These are phyloP conservation scores for Esteya vermicola DNA, from an alignment of 2,329 filamentous ascomycete genomes.

Conservation along the genomic window DNA sequence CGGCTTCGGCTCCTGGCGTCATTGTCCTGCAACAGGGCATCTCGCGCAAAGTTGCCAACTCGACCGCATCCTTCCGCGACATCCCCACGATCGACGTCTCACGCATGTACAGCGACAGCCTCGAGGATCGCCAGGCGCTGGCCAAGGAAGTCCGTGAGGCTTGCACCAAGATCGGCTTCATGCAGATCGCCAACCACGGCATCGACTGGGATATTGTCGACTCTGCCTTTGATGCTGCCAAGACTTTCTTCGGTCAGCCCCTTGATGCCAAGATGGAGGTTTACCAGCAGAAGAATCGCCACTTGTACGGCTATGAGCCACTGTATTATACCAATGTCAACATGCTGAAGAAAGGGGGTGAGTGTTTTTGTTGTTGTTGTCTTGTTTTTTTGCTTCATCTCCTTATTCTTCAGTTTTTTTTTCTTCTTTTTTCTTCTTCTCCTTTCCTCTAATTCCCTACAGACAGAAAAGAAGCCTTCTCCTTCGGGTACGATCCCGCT, in stretches of 20 bases:
- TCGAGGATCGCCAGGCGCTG: background rate
- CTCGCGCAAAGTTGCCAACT: background rate
- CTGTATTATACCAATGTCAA: background rate
- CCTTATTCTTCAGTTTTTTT: background rate
- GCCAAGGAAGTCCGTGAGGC: background rate
- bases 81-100: constrained; percentile 1
- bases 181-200: background rate
- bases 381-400: background rate
- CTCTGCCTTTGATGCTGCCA: background rate
- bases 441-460: background rate
- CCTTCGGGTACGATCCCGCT: constrained; percentile 5
- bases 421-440: background rate
- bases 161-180: background rate
- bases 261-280: background rate
- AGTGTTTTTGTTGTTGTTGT: too few species aligned
- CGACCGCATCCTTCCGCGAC: background rate
- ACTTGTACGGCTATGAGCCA: background rate
- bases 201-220: background rate
- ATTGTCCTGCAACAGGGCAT: background rate
- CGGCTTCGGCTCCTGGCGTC: background rate
- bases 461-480: background rate
- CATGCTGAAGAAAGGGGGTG: background rate
- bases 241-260: background rate
- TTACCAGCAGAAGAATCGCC: background rate
- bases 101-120: background rate